Percentiles rank a stretch among this genome's conserved stretches.
These are phyloP conservation scores for Ganoderma leucocontextum DNA, from an alignment of 1,284 basidiomycete genomes.

Conservation along the genomic window DNA sequence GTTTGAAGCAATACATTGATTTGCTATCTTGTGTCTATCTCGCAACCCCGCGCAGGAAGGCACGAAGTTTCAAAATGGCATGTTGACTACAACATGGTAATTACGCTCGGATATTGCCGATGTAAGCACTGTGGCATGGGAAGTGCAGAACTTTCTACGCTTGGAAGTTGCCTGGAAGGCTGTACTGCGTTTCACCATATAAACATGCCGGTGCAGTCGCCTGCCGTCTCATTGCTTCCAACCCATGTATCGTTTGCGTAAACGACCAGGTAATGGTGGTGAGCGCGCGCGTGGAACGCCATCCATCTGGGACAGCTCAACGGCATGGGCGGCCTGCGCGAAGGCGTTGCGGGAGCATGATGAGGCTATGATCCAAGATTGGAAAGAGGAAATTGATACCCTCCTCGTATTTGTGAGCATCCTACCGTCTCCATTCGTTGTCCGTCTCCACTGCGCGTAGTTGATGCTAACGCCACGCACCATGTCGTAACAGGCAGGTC, in stretches of 20 bases:
- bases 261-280: slow-evolving; percentile 10
- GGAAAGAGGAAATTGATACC: slow-evolving; percentile 33
- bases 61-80: neutral
- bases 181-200: slow-evolving; percentile 5
- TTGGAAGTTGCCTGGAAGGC: slow-evolving; percentile 2
- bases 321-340: slow-evolving; percentile 31
- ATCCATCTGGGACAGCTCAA: slow-evolving; percentile 28
- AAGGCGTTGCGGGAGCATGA: slow-evolving; percentile 31
- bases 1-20: neutral
- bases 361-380: slow-evolving; percentile 29
- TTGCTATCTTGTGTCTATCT: neutral
- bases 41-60: neutral
- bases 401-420: slow-evolving; percentile 34
- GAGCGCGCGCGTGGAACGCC: slow-evolving; percentile 12
- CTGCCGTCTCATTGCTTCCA: neutral
- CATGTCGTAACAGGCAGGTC: slow-evolving; percentile 23
- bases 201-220: neutral
- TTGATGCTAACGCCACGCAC: neutral
- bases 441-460: neutral
- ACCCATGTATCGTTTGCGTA: slow-evolving; percentile 28
- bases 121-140: neutral
- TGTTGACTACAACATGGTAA: neutral
- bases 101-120: neutral
- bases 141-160: slow-evolving; percentile 5
- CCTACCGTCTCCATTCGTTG: slow-evolving; percentile 22